Base-by-base conservation (phyloP, 1,284 basidiomycete species). In the Cutaneotrichosporon sp. region DNA sequence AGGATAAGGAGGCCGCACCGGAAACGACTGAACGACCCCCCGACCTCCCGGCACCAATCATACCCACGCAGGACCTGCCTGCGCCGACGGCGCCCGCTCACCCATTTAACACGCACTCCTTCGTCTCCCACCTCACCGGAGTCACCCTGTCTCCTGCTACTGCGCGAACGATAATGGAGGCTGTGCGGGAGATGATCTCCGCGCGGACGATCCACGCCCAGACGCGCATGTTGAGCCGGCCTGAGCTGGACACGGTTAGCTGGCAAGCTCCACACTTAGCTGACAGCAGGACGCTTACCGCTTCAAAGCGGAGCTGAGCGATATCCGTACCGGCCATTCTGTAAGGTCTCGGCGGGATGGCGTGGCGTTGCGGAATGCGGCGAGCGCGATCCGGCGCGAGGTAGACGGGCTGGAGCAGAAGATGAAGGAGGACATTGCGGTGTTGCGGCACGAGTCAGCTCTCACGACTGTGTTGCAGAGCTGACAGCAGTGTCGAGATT, bases 361-460 rank as follows among this genome's bases (percentile, higher is more conserved):
- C 16, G 83, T 90, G 16, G 80, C 87, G 5, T 81, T 97, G 59
- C 81, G 85, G 20, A 81, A 88, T 2, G 79, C 88, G 47, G 85
- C 86, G 2, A 78, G 83, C 12, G 82, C 86, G 1, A 79, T 97
- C 16, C 82, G 92, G 59, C 80, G 91, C 57, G 96, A 98, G 51
- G 85, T 94, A 11, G 94, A 99, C 67, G 78, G 81, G 4, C 75
- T 97, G 27, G 84, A 87, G 63, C 85, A 88, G 49, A 92, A 88
- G 75, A 88, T 98, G 84, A 94, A 94, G 74, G 91, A 97, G 72
- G 90, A 96, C 65, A 78, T 98, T 37, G 83, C 81, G 22, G 86
- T 82, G 32, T 78, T 99, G 65, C 92, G 91, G 75, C 59, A 60
- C 19, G 59, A 60, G 59, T 57, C 41, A 31, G 51, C 53, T 5